Evolutionary conservation across 352 stramenopile species (phyloP), one percentile per base, ranked within the genome.

Genomic region (Pythium vanterpoolii): DNA sequence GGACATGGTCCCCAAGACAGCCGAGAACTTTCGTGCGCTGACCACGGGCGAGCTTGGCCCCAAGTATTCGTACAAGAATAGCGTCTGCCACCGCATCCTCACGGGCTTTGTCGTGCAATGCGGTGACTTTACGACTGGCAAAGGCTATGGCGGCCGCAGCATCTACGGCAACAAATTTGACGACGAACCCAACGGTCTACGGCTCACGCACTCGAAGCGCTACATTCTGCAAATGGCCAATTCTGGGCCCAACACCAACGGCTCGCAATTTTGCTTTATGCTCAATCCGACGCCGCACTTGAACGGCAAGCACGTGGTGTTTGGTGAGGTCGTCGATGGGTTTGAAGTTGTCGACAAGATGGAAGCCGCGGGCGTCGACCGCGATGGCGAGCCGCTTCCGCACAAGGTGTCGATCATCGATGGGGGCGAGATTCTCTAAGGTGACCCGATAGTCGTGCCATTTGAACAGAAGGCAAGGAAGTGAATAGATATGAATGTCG

Each of bases 241-340:
- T 71, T 84, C 89, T 33, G 97, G 97, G 0, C 85, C 77, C 21
- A 93, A 98, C 73, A 99, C 98, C 5, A 99, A 99, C 68, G 97
- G 97, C 24, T 98, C 83, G 52, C 98, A 99, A 76, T 99, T 99
- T 74, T 99, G 99, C 76, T 99, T 99, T 56, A 99, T 93, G 83
- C 63, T 95, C 47, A 74, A 71, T 42, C 57, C 82, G 0, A 68
- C 79, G 36, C 79, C 79, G 23, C 79, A 91, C 66, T 66, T 95
- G 36, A 90, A 95, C 59, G 86, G 86, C 58, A 77, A 88, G 50
- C 86, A 95, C 59, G 83, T 92, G 23, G 79, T 95, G 24, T 95
- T 95, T 62, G 86, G 86, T n/a, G 76, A 93, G 59, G 79, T 95
- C 31, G 73, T 93, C 14, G 86, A 91, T 8, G 86, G 86, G 19